A percentile compares a stretch with the other conserved stretches of the same genome.
phyloP scores from a whole-genome alignment of 305 asterid species.

The Plantago coronopus region DNA sequence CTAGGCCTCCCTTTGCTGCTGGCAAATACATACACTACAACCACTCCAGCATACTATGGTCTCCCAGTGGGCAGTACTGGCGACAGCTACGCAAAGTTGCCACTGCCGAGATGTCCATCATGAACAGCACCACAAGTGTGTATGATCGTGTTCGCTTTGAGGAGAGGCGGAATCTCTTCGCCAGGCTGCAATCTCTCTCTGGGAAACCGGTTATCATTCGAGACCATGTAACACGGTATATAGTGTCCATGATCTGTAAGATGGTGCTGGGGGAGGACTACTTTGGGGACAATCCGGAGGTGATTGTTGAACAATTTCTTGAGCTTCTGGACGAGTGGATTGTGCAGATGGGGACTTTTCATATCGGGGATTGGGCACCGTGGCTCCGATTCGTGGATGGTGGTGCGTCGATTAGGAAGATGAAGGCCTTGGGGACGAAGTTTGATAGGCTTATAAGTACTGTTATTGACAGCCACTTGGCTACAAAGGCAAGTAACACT shows the following conservation, averaged over 20 bases:
- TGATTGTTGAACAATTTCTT: conserved; percentile 10
- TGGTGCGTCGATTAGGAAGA: conserved; percentile 26
- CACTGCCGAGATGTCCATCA: conserved; percentile 14
- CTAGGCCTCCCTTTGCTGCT: conserved; percentile 25
- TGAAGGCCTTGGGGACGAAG: conserved; percentile 26
- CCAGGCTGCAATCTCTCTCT: conserved; percentile 16
- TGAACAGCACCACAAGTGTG: conserved; percentile 14
- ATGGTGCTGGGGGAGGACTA: conserved; percentile 31
- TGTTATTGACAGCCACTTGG: conserved; percentile 45
- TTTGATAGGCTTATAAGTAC: conserved; percentile 20
- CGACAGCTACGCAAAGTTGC: conserved; percentile 25
- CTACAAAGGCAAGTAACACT: too few relatives aligned
- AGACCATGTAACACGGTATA: conserved; percentile 21
- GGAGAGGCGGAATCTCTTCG: conserved; percentile 25
- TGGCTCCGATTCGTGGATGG: conserved; percentile 34
- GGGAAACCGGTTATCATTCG: conserved; percentile 26
- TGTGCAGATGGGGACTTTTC: conserved; percentile 23
- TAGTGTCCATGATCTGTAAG: conserved; percentile 19
- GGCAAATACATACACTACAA: conserved; percentile 24
- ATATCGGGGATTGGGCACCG: conserved; percentile 42
- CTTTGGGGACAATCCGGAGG: conserved; percentile 18
- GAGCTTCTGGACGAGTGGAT: conserved; percentile 30
- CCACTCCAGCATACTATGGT: conserved; percentile 19
- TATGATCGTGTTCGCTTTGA: conserved; percentile 25
- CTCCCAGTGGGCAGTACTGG: conserved; percentile 33